Conservation (phyloP, 169 alveolate genomes). For the Plasmodium vivax region DNA sequence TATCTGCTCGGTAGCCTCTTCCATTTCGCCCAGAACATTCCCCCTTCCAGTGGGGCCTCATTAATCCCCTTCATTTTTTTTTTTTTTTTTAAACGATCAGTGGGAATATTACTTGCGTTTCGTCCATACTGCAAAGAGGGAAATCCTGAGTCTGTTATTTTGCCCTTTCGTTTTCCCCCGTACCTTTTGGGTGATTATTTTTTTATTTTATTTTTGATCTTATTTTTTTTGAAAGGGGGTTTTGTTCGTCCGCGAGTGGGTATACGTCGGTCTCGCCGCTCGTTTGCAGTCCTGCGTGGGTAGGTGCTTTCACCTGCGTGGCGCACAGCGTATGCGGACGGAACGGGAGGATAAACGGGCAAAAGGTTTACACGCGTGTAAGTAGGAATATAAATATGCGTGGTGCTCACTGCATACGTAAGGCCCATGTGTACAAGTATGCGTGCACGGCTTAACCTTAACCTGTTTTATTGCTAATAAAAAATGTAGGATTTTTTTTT, state of each 20-base stretch:
- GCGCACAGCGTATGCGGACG: neutral
- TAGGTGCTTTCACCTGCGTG: neutral
- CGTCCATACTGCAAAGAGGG: constrained; percentile 11
- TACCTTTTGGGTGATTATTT: neutral
- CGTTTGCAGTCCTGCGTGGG: neutral
- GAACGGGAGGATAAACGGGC: neutral
- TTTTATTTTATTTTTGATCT: neutral
- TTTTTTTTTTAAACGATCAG: neutral
- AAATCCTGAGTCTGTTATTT: neutral
- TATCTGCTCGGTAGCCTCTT: neutral
- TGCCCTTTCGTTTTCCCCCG: neutral
- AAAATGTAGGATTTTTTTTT: neutral
- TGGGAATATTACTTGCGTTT: constrained; percentile 13
- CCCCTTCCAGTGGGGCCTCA: neutral
- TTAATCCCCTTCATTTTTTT: neutral
- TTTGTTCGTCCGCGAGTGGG: neutral
- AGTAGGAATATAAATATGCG: neutral
- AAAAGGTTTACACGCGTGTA: neutral
- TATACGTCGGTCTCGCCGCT: neutral
- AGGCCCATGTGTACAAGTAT: neutral
- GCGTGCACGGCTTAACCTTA: neutral
- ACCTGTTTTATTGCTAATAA: neutral
- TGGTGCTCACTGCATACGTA: neutral
- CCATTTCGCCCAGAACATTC: neutral
- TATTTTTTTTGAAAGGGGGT: neutral